A percentile compares a stretch with the other conserved stretches of the same genome.
Conservation (phyloP, 129 eudicot genomes). For the Deinandra increscens region DNA sequence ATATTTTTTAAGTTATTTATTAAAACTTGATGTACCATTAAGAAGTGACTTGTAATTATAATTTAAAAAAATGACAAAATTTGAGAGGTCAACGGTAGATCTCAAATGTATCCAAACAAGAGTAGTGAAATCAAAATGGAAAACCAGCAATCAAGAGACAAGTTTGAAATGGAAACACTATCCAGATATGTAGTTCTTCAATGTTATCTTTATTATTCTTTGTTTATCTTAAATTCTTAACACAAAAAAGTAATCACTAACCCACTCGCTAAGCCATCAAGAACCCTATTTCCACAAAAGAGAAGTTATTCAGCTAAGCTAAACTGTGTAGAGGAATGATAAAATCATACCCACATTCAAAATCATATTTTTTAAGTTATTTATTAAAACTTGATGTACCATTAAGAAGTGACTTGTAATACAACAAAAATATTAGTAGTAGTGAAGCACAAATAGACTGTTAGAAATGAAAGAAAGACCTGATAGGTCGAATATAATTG, state of each 20-base stretch:
- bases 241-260: not conserved
- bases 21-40: not conserved
- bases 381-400: not conserved
- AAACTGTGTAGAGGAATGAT: constrained; percentile 9
- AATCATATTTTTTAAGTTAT: not conserved
- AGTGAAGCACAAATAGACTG: not conserved
- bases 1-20: not conserved
- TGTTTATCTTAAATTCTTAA: not conserved
- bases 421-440: constrained; percentile 6
- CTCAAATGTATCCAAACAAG: constrained; percentile 12
- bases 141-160: constrained; percentile 21
- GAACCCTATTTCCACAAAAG: not conserved
- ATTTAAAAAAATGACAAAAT: no score
- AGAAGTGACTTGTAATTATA: constrained; percentile 10
- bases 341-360: constrained; percentile 8
- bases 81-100: not conserved
- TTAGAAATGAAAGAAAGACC: not conserved
- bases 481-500: not conserved
- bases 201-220: constrained; percentile 5
- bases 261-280: constrained; percentile 14
- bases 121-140: constrained; percentile 18
- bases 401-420: constrained; percentile 6
- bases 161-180: constrained; percentile 1
- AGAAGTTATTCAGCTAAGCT: not conserved
- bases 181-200: not conserved